Conservation (phyloP, 306 rosid species). For the Trifolium dubium region DNA sequence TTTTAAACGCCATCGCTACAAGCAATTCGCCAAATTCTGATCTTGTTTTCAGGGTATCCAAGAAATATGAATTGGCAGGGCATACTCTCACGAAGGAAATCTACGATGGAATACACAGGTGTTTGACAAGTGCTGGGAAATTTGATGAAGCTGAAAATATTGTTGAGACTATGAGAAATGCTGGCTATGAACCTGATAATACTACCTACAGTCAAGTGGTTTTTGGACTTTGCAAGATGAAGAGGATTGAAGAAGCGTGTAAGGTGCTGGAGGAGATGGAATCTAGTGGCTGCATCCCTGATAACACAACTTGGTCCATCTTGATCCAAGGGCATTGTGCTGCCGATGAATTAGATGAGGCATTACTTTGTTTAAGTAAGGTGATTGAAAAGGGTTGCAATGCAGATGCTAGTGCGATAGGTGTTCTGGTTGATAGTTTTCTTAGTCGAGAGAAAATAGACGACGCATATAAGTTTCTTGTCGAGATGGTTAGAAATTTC, state of each 20-base stretch:
- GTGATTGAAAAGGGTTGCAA: slow-evolving; percentile 66
- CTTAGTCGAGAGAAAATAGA: slow-evolving; percentile 56
- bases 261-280: slow-evolving; percentile 80
- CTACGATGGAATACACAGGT: slow-evolving; percentile 88
- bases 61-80: slow-evolving; percentile 69
- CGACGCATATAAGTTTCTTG: slow-evolving; percentile 64
- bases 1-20: slow-evolving; percentile 54
- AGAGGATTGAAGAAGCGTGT: slow-evolving; percentile 75
- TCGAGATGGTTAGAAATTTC: slow-evolving; percentile 58
- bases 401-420: slow-evolving; percentile 76
- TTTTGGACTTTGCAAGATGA: slow-evolving; percentile 79
- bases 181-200: slow-evolving; percentile 84
- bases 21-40: slow-evolving; percentile 59
- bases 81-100: slow-evolving; percentile 63
- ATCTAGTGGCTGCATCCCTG: slow-evolving; percentile 74
- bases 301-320: slow-evolving; percentile 89
- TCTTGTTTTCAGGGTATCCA: slow-evolving; percentile 65
- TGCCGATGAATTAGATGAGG: slow-evolving; percentile 66
- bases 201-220: slow-evolving; percentile 81
- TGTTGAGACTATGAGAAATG: slow-evolving; percentile 62
- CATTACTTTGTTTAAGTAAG: slow-evolving; percentile 63
- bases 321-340: slow-evolving; percentile 89
- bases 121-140: slow-evolving; percentile 66
- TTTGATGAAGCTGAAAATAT: slow-evolving; percentile 78
- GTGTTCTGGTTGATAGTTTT: slow-evolving; percentile 66